These are phyloP conservation scores for Cornus kousa DNA, from an alignment of 148 eudicot species.

Conservation along the genomic window DNA sequence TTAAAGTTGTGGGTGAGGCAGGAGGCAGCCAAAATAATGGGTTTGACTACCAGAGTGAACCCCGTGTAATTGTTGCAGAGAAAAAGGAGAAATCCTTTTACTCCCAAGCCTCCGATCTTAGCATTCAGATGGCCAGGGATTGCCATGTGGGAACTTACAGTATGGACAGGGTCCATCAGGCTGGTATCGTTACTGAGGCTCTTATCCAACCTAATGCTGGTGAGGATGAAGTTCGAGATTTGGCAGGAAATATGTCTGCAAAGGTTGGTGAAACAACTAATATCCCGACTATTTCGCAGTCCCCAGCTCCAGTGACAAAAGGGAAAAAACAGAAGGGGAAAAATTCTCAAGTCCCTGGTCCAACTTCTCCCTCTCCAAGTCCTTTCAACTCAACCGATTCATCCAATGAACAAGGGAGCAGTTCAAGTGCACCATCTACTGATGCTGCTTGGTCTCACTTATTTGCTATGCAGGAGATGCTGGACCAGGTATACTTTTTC, in stretches of 20 bases:
- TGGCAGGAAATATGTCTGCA: background rate
- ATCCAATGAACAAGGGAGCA: background rate
- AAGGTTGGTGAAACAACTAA: background rate
- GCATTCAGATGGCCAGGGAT: background rate
- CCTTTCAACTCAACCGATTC: background rate
- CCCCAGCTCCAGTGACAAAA: background rate
- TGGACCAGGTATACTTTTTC: background rate
- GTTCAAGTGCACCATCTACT: background rate
- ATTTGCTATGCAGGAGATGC: background rate
- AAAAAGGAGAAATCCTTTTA: background rate
- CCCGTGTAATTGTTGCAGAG: background rate
- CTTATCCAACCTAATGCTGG: background rate
- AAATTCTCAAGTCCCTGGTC: background rate
- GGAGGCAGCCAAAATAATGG: background rate
- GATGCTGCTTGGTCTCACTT: background rate
- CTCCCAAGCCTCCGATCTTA: background rate
- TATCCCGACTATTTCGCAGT: background rate
- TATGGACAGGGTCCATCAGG: background rate
- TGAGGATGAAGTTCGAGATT: background rate
- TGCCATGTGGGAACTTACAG: background rate
- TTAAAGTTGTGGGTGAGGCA: background rate
- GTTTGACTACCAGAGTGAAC: background rate
- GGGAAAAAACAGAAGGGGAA: background rate
- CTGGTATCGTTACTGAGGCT: background rate
- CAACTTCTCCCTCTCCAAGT: conserved; percentile 1